A percentile compares a stretch with the other conserved stretches of the same genome.
Evolutionary conservation across 2,329 filamentous ascomycete species (phyloP).

Genomic region (Ascosphaera apis): DNA sequence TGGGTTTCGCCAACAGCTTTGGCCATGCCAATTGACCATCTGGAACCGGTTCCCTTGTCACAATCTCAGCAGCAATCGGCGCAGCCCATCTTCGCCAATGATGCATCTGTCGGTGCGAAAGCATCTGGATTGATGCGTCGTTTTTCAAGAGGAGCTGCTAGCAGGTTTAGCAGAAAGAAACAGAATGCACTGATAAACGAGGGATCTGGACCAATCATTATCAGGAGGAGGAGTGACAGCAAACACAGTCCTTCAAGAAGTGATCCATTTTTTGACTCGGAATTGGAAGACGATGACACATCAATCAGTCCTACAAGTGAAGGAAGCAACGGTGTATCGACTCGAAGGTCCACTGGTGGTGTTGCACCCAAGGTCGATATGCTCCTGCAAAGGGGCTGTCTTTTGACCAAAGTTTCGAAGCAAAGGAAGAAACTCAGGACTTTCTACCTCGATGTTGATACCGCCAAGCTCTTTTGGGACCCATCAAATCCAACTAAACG

Average conservation of each 20-base stretch:
- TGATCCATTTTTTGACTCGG: slow-evolving; percentile 20
- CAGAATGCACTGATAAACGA: slow-evolving; percentile 55
- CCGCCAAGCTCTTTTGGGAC: slow-evolving; percentile 78
- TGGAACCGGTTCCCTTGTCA: no score
- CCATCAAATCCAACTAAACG: slow-evolving; percentile 53
- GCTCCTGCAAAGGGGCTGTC: slow-evolving; percentile 54
- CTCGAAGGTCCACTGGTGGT: slow-evolving; percentile 13
- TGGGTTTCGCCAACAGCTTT: no score
- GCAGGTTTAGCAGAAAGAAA: slow-evolving; percentile 50
- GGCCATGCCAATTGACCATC: no score
- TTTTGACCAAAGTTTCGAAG: slow-evolving; percentile 63
- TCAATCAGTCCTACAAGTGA: slow-evolving; percentile 19
- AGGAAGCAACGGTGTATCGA: slow-evolving; percentile 16
- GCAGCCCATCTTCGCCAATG: slow-evolving; percentile 3
- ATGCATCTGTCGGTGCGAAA: slow-evolving; percentile 16
- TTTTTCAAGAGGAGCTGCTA: slow-evolving; percentile 58
- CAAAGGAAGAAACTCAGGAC: slow-evolving; percentile 51
- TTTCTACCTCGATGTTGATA: slow-evolving; percentile 59
- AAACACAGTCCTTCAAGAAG: slow-evolving; percentile 43
- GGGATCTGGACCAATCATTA: slow-evolving; percentile 71
- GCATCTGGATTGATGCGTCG: slow-evolving; percentile 55
- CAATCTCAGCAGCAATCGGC: not conserved
- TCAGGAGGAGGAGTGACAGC: slow-evolving; percentile 74
- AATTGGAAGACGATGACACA: slow-evolving; percentile 24
- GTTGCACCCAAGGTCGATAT: slow-evolving; percentile 50